Conservation (phyloP, 2,329 filamentous ascomycete genomes). For the Blastomyces emzantsi region DNA sequence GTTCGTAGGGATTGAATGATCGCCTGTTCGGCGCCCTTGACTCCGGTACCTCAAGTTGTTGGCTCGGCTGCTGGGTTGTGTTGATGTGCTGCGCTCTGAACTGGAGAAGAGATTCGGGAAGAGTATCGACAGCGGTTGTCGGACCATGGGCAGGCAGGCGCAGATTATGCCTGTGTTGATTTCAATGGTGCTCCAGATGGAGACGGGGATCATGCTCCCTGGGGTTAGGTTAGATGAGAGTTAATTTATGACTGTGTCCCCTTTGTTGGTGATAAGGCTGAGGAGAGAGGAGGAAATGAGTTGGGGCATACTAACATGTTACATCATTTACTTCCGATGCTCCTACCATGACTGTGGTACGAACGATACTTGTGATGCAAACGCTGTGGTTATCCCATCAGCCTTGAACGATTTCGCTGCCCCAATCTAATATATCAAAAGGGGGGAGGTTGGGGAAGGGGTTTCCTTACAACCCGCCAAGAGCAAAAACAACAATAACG, state of each 20-base stretch:
- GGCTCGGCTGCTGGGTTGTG: not conserved
- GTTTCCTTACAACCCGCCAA: conserved; percentile 14
- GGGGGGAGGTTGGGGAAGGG: not conserved
- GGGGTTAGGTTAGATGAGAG: not conserved
- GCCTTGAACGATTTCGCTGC: not conserved
- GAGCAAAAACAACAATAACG: conserved; percentile 12
- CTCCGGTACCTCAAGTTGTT: not conserved
- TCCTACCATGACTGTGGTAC: not conserved
- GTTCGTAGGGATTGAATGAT: not conserved
- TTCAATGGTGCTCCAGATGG: conserved; percentile 28
- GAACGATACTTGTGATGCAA: not conserved
- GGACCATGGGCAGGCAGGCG: conserved; percentile 26
- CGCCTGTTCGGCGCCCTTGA: not conserved
- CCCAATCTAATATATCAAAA: not conserved
- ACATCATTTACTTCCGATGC: not conserved
- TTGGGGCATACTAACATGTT: not conserved
- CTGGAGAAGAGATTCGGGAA: not conserved
- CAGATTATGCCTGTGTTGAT: conserved; percentile 30
- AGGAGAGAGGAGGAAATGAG: not conserved
- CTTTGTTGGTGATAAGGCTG: not conserved
- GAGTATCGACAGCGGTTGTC: not conserved
- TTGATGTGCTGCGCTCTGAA: not conserved
- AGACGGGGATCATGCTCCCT: conserved; percentile 5
- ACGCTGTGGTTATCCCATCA: not conserved
- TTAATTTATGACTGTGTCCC: not conserved